Percentiles rank a stretch among this genome's conserved stretches.
phyloP scores from a whole-genome alignment of 345 rosid genomes.

The Kernera saxatilis region DNA sequence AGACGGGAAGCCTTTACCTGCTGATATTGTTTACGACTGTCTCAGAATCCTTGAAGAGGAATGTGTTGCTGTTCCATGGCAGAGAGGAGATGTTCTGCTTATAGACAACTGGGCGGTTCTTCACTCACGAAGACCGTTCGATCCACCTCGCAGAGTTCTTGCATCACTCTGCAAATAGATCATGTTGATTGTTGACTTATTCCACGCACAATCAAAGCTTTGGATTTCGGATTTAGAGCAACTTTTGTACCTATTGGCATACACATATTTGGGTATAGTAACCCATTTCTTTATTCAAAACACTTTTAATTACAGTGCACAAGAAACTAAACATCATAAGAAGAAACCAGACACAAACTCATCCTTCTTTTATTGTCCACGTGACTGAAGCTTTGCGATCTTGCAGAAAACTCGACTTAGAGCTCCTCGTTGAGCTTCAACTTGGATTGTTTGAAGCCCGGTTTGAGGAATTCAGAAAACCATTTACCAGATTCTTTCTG shows the following conservation, averaged over 20 bases:
- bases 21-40: slow-evolving; percentile 54
- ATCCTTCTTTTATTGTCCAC: not conserved
- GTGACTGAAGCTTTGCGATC: not conserved
- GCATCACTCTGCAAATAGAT: slow-evolving; percentile 81
- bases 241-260: not conserved
- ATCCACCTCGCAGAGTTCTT: slow-evolving; percentile 70
- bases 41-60: slow-evolving; percentile 72
- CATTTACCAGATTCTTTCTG: slow-evolving; percentile 31
- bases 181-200: not conserved
- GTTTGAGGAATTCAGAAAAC: slow-evolving; percentile 20
- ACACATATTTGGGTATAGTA: not conserved
- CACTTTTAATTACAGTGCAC: not conserved
- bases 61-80: slow-evolving; percentile 75
- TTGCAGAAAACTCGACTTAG: not conserved
- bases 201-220: not conserved
- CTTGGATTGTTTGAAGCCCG: slow-evolving; percentile 5
- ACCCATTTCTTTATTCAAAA: slow-evolving; percentile 10
- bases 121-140: slow-evolving; percentile 66
- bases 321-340: slow-evolving; percentile 2
- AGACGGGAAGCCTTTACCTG: slow-evolving; percentile 60
- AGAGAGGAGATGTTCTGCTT: slow-evolving; percentile 73
- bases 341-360: not conserved
- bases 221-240: not conserved
- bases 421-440: slow-evolving; percentile 20
- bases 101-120: slow-evolving; percentile 85